Percentiles rank a stretch among this genome's conserved stretches.
phyloP scores from a whole-genome alignment of 2,329 filamentous ascomycete genomes.

The Calycina herbarum region DNA sequence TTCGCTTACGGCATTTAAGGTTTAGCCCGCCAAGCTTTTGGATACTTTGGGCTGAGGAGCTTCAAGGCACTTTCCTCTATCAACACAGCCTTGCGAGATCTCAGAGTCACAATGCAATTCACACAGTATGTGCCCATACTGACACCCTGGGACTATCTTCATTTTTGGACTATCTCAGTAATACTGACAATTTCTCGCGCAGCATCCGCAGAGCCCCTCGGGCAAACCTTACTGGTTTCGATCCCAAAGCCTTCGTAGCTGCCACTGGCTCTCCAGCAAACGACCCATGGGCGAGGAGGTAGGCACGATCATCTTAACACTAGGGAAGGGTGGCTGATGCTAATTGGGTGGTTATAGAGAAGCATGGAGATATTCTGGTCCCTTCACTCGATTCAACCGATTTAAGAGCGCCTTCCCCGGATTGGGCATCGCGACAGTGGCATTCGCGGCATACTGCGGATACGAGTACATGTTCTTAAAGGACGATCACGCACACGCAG shows the following conservation, averaged over 20 bases:
- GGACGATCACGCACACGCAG: slow-evolving; percentile 60
- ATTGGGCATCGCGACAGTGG: slow-evolving; percentile 86
- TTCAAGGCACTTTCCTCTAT: slow-evolving; percentile 9
- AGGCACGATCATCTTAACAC: slow-evolving; percentile 18
- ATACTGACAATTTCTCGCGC: slow-evolving; percentile 20
- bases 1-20: slow-evolving; percentile 14
- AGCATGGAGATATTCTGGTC: slow-evolving; percentile 89
- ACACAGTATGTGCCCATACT: slow-evolving; percentile 31
- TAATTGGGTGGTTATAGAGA: slow-evolving; percentile 73
- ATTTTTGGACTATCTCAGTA: neutral
- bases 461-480: slow-evolving; percentile 87
- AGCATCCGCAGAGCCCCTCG: slow-evolving; percentile 39
- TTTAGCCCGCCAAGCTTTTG: slow-evolving; percentile 19
- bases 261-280: slow-evolving; percentile 62
- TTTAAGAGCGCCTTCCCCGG: slow-evolving; percentile 87
- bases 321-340: neutral
- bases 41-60: slow-evolving; percentile 16
- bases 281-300: slow-evolving; percentile 68
- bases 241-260: slow-evolving; percentile 75
- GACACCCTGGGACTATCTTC: neutral
- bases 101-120: slow-evolving; percentile 34
- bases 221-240: slow-evolving; percentile 89
- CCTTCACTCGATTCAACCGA: slow-evolving; percentile 84
- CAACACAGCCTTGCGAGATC: slow-evolving; percentile 22
- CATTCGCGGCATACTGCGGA: slow-evolving; percentile 84